Base-by-base conservation (phyloP, 2,329 filamentous ascomycete genomes). In the Fulvia fulva region DNA sequence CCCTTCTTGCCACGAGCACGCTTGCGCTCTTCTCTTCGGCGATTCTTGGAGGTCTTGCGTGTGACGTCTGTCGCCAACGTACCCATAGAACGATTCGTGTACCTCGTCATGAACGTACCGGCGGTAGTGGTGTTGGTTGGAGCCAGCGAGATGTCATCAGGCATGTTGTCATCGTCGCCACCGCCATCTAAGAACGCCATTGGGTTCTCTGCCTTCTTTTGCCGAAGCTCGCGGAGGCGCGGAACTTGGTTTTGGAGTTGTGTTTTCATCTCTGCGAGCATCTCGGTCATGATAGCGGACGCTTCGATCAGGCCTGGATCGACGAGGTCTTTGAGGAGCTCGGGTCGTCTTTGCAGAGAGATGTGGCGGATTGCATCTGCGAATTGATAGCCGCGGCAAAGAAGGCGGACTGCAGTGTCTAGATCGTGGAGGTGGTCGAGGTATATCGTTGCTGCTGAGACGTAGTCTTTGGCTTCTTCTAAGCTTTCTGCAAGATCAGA, bases 1-100 rank as follows among this genome's bases (percentile, higher is more conserved):
- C 94, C 94, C 79, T 97, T 97, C 73, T 96, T 93, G 23, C 94
- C 94, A 7, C 91, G 81, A 0, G 94, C 94, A 16, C 93, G 86
- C 82, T 99, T 99, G 73, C 96, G 86, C 79, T 99, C 94, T 75
- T 99, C 94, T 21, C 91, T 83, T 23, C 88, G 82, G 53, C 91
- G 86, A 71, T 96, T 97, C 80, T 94, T 96, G 70, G 85, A 89
- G 43, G 91, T 96, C 58, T 88, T 88, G 12, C 91, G 83, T 51
- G 86, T 89, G 2, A 88, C 86, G 28, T 86, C 84, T 12, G 88
- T 92, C 21, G 86, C 88, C 1, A 85, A 81, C 21, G 90, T 91
- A 22, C 87, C 86, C 1, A 81, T 77, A 65, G 81, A 85, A 60
- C 87, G 88, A 59, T 89, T 88, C 0, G 91, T 96, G 76, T 97